Conservation (phyloP, 176 grass and related monocot species). For the Themeda triandra region DNA sequence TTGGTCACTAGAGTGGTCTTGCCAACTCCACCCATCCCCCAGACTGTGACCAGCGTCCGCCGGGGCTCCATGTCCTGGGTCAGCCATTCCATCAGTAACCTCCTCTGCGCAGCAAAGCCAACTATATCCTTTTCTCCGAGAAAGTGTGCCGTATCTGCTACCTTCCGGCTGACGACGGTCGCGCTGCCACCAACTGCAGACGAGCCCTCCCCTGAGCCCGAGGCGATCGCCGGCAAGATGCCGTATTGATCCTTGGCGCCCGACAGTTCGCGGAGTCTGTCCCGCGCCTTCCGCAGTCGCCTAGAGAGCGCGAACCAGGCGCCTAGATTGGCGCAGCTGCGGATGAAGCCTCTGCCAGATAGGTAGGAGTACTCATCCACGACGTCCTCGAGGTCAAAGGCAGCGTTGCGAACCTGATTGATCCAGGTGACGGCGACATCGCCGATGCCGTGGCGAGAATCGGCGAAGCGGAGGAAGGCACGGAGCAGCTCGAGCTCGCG, state of each 20-base stretch:
- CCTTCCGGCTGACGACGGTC: not conserved
- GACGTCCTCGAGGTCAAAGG: constrained; percentile 25
- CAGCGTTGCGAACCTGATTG: constrained; percentile 14
- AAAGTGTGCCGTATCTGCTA: constrained; percentile 27
- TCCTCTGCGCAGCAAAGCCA: constrained; percentile 10
- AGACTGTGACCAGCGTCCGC: constrained; percentile 1
- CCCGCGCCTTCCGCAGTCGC: constrained; percentile 17
- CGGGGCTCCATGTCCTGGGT: not conserved
- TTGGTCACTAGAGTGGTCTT: constrained; percentile 42
- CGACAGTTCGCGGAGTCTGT: constrained; percentile 28
- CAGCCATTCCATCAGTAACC: constrained; percentile 29
- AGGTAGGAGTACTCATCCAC: constrained; percentile 33
- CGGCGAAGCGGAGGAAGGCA: constrained; percentile 31
- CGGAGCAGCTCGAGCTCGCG: constrained; percentile 40
- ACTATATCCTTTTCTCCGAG: constrained; percentile 2
- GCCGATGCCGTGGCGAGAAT: constrained; percentile 14
- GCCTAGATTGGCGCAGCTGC: not conserved
- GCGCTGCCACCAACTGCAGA: not conserved
- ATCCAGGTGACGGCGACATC: constrained; percentile 24
- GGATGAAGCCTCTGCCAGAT: constrained; percentile 7
- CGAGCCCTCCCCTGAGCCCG: too few species aligned
- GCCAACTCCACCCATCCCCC: constrained; percentile 42
- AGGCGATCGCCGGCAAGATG: not conserved
- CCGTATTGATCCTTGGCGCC: constrained; percentile 11
- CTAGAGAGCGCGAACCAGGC: constrained; percentile 12